Conservation (phyloP, 2,329 filamentous ascomycete species). For the Fusarium pseudograminearum region DNA sequence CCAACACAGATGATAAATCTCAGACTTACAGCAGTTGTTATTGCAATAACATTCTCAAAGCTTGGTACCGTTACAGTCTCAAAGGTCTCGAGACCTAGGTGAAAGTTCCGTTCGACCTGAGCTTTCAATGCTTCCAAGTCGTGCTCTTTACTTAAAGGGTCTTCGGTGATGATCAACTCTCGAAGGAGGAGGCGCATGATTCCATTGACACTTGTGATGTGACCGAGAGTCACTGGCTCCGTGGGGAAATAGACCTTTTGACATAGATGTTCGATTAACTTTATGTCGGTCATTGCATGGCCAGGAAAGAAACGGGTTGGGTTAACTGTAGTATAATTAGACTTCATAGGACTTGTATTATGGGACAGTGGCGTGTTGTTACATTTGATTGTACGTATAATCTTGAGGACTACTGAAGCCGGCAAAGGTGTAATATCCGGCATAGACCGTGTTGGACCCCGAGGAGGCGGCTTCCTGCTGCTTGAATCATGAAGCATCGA, state of each 20-base stretch:
- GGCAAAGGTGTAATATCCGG: conserved; percentile 20
- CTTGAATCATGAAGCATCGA: not conserved
- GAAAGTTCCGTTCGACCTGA: conserved; percentile 29
- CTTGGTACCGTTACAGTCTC: conserved; percentile 31
- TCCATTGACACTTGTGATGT: conserved; percentile 31
- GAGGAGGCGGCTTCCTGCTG: not conserved
- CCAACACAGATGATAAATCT: accelerated
- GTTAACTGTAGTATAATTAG: not conserved
- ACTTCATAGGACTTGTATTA: not conserved
- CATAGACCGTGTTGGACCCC: not conserved
- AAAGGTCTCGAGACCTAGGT: conserved; percentile 33
- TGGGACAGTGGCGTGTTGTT: not conserved
- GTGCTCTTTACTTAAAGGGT: conserved; percentile 16
- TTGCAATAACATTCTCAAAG: conserved; percentile 35
- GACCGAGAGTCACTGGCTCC: conserved; percentile 30
- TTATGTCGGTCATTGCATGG: conserved; percentile 18
- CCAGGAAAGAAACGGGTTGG: conserved; percentile 27
- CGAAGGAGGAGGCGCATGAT: conserved; percentile 21
- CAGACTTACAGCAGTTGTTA: conserved; percentile 24
- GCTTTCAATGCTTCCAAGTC: conserved; percentile 22
- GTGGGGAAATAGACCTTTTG: conserved; percentile 40
- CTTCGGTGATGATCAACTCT: conserved; percentile 25
- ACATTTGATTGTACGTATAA: conserved; percentile 28
- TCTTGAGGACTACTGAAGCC: conserved; percentile 14
- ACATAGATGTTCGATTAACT: conserved; percentile 30